phyloP scores from a whole-genome alignment of 306 rosid genomes.

The Abrus precatorius region DNA sequence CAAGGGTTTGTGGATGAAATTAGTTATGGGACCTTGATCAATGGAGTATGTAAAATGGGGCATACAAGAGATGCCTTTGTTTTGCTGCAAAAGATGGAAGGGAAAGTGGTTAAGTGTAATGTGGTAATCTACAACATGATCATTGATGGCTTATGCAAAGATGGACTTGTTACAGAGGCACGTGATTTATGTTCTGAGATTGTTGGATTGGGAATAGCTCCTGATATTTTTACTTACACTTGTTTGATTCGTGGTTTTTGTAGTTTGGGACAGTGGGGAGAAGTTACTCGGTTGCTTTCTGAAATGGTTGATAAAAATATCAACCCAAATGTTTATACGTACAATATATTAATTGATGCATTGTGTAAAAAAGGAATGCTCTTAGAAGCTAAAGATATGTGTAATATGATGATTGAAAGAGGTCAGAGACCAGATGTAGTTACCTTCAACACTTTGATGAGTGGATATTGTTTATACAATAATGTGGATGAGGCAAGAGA shows the following conservation, averaged over 20 bases:
- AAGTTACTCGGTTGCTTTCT: constrained; percentile 36
- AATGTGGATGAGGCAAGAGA: constrained; percentile 37
- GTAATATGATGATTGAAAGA: constrained; percentile 39
- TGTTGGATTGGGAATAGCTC: constrained; percentile 39
- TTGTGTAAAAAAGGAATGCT: constrained; percentile 49
- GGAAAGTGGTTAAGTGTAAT: constrained; percentile 30
- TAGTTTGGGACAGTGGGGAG: constrained; percentile 40
- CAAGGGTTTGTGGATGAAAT: constrained; percentile 42
- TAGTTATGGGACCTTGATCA: constrained; percentile 48
- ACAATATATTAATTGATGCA: constrained; percentile 45
- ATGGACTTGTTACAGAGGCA: constrained; percentile 45
- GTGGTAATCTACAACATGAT: constrained; percentile 45
- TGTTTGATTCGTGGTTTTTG: constrained; percentile 53
- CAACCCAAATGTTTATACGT: constrained; percentile 49
- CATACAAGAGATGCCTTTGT: constrained; percentile 18
- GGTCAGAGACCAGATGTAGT: constrained; percentile 35
- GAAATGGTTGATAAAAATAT: constrained; percentile 50
- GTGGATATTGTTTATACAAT: constrained; percentile 50
- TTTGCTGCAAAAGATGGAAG: constrained; percentile 43
- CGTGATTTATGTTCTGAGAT: constrained; percentile 35
- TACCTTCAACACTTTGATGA: constrained; percentile 50
- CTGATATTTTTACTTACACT: constrained; percentile 49
- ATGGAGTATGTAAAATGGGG: constrained; percentile 51
- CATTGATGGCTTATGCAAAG: constrained; percentile 55
- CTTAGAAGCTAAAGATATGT: constrained; percentile 40